Base-by-base conservation (phyloP, 1,284 basidiomycete species). In the Puccinia coronata region DNA sequence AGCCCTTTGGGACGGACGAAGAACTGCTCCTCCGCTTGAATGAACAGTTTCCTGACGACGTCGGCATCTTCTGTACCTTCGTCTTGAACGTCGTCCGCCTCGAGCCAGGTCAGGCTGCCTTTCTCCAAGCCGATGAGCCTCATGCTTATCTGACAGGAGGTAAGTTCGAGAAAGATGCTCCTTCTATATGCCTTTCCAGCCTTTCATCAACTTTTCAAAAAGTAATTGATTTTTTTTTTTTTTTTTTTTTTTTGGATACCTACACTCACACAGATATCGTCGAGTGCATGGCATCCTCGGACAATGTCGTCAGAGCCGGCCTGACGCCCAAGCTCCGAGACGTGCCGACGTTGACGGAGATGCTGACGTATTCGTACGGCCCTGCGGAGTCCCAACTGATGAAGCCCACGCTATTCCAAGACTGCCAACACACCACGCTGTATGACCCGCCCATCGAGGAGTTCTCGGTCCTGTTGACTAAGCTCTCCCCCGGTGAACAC, bases 291-390 rank as follows among this genome's bases (percentile, higher is more conserved):
- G 95, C 95, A 36, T 96, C 95, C 79, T 96, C 94, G 0, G 86
- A 99, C 88, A 99, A 99, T 86, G 97, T 99, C 86, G 97, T 99
- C 81, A 93, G 97, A 69, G 97, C 97, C 1, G 97, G 97, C 25
- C 91, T 99, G 59, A 99, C 97, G 0, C 96, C 97, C 16, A 99
- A 99, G 87, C 89, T 93, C 31, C 91, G 96, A 82, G 97, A 99
- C 86, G 91, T 98, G 28, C 91, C 92, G 2, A 98, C 96, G 83
- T 91, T 99, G 72, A 88, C 98, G 82, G 88, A 90, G 3, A 93
- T 94, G 86, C 90, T 99, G 82, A 98, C 95, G 12, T 99, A 98
- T 87, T 89, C 88, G 74, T 89, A 93, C 18, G 91, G 91, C 1
- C 89, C 90, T 8, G 90, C 91, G 28, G 87, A 89, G 16, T 90